Percentiles rank a stretch among this genome's conserved stretches.
Conservation (phyloP, 345 rosid species). For the Linum usitatissimum region DNA sequence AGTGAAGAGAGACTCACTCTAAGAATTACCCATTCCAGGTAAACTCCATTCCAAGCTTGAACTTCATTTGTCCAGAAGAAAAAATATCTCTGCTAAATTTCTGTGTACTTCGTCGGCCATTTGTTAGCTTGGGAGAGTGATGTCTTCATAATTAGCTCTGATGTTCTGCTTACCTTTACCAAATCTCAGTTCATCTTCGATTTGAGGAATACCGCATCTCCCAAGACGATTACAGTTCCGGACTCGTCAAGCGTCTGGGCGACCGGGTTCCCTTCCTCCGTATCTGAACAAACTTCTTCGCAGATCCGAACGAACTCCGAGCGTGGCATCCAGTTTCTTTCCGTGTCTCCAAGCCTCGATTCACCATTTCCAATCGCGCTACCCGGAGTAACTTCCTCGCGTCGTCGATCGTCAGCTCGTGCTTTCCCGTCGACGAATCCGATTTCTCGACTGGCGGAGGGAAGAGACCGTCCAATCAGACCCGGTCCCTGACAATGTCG, state of each 20-base stretch:
- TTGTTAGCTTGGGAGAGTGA: no score
- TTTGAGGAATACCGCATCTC: conserved; percentile 48
- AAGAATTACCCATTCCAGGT: no score
- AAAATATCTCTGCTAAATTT: no score
- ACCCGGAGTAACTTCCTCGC: conserved; percentile 65
- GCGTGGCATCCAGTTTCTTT: conserved; percentile 40
- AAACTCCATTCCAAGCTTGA: no score
- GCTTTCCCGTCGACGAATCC: conserved; percentile 7
- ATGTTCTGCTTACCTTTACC: no score
- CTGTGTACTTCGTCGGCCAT: no score
- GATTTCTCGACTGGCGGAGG: conserved; percentile 23
- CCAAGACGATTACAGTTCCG: conserved; percentile 64
- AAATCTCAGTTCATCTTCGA: no score
- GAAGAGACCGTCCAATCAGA: conserved; percentile 43
- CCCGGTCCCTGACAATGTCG: conserved; percentile 40
- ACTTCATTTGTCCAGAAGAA: no score
- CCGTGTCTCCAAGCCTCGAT: conserved; percentile 43
- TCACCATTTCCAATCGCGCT: conserved; percentile 59
- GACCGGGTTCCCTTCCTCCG: conserved; percentile 32
- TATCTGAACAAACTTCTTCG: conserved; percentile 46
- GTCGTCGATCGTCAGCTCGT: conserved; percentile 37
- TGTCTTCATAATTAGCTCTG: no score
- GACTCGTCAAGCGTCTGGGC: conserved; percentile 70
- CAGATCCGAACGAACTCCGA: conserved; percentile 52
- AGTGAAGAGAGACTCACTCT: no score